Percentiles rank a stretch among this genome's conserved stretches.
These are phyloP conservation scores for Boletus insuetus DNA, from an alignment of 768 basidiomycete species.

Conservation along the genomic window DNA sequence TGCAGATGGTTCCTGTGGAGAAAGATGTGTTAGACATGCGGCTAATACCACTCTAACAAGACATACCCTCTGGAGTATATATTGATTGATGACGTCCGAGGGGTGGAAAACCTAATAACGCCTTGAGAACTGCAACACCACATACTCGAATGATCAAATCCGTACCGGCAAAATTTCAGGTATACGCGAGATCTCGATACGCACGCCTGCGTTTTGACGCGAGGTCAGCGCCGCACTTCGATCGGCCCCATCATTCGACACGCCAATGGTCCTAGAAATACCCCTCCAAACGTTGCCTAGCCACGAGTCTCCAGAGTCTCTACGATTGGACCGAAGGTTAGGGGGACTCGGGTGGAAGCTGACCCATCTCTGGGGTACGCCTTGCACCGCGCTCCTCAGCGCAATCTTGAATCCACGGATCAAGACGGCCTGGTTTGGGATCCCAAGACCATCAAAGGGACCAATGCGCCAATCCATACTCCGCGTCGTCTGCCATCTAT, in stretches of 20 bases:
- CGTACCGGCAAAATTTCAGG: constrained; percentile 22
- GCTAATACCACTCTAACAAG: background rate
- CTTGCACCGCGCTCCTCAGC: constrained; percentile 13
- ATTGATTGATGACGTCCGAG: constrained; percentile 23
- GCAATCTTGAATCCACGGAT: constrained; percentile 32
- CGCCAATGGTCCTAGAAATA: constrained; percentile 13
- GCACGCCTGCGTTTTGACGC: background rate
- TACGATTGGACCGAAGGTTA: background rate
- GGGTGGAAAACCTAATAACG: constrained; percentile 23
- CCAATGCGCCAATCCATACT: constrained; percentile 21
- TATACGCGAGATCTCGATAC: constrained; percentile 11
- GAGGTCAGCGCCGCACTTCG: background rate
- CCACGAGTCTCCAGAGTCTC: constrained; percentile 15
- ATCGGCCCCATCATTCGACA: constrained; percentile 1
- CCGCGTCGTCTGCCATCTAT: constrained; percentile 18
- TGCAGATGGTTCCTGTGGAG: constrained; percentile 21
- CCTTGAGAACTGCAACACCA: background rate
- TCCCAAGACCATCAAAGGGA: constrained; percentile 6
- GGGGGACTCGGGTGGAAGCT: constrained; percentile 1
- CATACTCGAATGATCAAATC: background rate
- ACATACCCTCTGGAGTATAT: constrained; percentile 20
- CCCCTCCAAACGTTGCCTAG: constrained; percentile 16
- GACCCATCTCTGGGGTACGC: constrained; percentile 19
- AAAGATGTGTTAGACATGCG: background rate
- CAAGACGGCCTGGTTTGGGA: constrained; percentile 30